Evolutionary conservation across 495 filamentous ascomycete genomes (phyloP).

Genomic region (Opeltia flavorubescens): DNA sequence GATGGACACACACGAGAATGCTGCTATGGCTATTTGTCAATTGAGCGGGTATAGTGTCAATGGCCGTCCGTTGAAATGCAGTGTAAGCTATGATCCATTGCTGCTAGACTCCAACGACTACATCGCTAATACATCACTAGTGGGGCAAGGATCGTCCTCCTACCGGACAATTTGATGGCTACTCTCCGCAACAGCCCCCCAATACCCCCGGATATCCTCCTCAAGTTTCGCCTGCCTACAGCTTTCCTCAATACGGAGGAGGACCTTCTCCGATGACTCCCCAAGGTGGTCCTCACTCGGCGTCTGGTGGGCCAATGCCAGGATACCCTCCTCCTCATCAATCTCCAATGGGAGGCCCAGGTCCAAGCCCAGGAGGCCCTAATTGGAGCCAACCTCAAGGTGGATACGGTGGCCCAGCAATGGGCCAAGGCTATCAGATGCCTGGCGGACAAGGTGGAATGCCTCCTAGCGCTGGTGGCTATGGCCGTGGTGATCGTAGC

Average conservation of each 20-base stretch:
- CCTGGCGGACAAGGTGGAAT: conserved; percentile 62
- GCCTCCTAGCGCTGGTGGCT: conserved; percentile 63
- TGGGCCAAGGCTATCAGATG: conserved; percentile 44
- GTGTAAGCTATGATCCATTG: conserved; percentile 42
- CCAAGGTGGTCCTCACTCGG: conserved; percentile 35
- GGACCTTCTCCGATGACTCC: conserved; percentile 61
- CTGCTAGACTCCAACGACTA: not conserved
- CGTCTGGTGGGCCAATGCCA: conserved; percentile 9
- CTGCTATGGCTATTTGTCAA: conserved; percentile 96
- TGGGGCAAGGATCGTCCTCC: conserved; percentile 99
- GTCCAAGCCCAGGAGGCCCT: conserved; percentile 45
- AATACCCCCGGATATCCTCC: conserved; percentile 45
- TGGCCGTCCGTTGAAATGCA: conserved; percentile 94
- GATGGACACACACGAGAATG: conserved; percentile 98
- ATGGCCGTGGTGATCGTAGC: conserved; percentile 66
- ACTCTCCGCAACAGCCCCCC: conserved; percentile 62
- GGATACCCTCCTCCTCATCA: conserved; percentile 18
- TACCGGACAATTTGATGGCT: conserved; percentile 66
- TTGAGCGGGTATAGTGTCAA: conserved; percentile 96
- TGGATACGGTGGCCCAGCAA: conserved; percentile 42
- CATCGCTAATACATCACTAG: conserved; percentile 33
- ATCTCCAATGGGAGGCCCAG: conserved; percentile 32
- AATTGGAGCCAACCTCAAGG: conserved; percentile 49
- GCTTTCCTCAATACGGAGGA: conserved; percentile 82
- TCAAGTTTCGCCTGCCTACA: conserved; percentile 59